Conservation (phyloP, 2,329 filamentous ascomycete genomes). For the Colletotrichum liriopes region DNA sequence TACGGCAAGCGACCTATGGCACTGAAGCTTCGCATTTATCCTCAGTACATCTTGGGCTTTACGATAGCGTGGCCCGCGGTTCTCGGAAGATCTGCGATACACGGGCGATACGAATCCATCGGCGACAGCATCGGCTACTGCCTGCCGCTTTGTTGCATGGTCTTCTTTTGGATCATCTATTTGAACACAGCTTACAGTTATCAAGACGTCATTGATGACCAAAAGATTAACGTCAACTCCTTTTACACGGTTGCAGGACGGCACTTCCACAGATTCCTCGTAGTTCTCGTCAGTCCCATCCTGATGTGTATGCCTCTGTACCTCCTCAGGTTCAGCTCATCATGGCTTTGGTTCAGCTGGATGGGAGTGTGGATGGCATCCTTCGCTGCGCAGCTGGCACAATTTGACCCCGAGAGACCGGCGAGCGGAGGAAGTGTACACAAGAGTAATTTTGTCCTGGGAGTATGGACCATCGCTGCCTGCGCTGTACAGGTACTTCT, state of each 20-base stretch:
- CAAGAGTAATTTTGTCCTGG: slow-evolving; percentile 46
- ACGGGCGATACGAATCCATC: slow-evolving; percentile 43
- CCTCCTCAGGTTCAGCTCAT: slow-evolving; percentile 18
- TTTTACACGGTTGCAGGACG: slow-evolving; percentile 41
- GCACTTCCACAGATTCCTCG: slow-evolving; percentile 32
- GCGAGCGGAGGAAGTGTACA: slow-evolving; percentile 45
- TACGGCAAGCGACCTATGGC: slow-evolving; percentile 46
- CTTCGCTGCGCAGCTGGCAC: slow-evolving; percentile 38
- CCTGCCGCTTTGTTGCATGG: slow-evolving; percentile 46
- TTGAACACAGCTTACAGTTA: slow-evolving; percentile 48
- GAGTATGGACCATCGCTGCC: slow-evolving; percentile 44
- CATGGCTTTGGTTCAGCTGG: slow-evolving; percentile 38
- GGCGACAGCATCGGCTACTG: slow-evolving; percentile 42
- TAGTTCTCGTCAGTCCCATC: slow-evolving; percentile 31
- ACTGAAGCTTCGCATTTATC: slow-evolving; percentile 45
- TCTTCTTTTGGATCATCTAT: slow-evolving; percentile 49
- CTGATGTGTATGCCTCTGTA: slow-evolving; percentile 34
- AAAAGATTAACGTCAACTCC: slow-evolving; percentile 46
- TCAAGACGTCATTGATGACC: slow-evolving; percentile 47
- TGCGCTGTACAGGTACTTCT: slow-evolving; percentile 46
- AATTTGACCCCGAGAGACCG: slow-evolving; percentile 44
- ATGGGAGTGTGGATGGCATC: slow-evolving; percentile 34
- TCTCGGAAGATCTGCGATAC: slow-evolving; percentile 45
- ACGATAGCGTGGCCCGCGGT: slow-evolving; percentile 47
- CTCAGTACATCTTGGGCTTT: slow-evolving; percentile 47